Evolutionary conservation across 2,329 filamentous ascomycete species (phyloP).

Genomic region (Simplicillium sp.): DNA sequence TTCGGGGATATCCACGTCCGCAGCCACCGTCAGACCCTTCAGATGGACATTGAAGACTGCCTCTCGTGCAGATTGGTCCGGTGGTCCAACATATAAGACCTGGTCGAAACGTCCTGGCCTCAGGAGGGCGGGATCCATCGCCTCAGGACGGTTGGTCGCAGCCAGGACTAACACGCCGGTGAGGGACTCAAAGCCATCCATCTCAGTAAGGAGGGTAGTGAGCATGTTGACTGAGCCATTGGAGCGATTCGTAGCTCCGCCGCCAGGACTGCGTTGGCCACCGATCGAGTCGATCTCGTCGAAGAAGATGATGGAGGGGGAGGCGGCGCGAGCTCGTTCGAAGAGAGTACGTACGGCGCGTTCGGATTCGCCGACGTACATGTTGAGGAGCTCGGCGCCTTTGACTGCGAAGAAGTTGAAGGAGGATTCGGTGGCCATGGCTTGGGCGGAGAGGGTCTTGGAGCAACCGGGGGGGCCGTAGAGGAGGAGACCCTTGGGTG

Average conservation of each 20-base stretch:
- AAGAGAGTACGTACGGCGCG: slow-evolving; percentile 79
- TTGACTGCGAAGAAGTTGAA: slow-evolving; percentile 95
- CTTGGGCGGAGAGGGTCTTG: slow-evolving; percentile 87
- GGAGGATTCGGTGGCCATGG: slow-evolving; percentile 79
- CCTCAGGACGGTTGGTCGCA: slow-evolving; percentile 83
- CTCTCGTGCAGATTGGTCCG: slow-evolving; percentile 60
- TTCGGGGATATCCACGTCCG: slow-evolving; percentile 55
- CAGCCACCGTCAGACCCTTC: slow-evolving; percentile 45
- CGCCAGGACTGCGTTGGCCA: slow-evolving; percentile 37
- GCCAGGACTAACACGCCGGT: slow-evolving; percentile 80
- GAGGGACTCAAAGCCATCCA: slow-evolving; percentile 86
- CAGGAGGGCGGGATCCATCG: slow-evolving; percentile 76
- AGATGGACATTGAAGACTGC: slow-evolving; percentile 68
- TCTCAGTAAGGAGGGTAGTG: slow-evolving; percentile 83
- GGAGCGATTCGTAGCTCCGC: slow-evolving; percentile 19
- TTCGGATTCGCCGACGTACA: slow-evolving; percentile 96
- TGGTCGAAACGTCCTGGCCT: slow-evolving; percentile 79
- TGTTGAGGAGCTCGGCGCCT: slow-evolving; percentile 85
- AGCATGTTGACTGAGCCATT: slow-evolving; percentile 66
- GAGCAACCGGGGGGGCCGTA: slow-evolving; percentile 93
- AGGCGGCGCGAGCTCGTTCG: slow-evolving; percentile 72
- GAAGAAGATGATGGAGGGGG: slow-evolving; percentile 91
- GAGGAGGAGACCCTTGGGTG: slow-evolving; percentile 74
- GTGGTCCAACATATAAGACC: slow-evolving; percentile 77
- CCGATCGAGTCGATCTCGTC: slow-evolving; percentile 90